Evolutionary conservation across 371 early-diverging fungal genomes (phyloP), one percentile per base, ranked within the genome.

Genomic region (Chytridiales sp.): DNA sequence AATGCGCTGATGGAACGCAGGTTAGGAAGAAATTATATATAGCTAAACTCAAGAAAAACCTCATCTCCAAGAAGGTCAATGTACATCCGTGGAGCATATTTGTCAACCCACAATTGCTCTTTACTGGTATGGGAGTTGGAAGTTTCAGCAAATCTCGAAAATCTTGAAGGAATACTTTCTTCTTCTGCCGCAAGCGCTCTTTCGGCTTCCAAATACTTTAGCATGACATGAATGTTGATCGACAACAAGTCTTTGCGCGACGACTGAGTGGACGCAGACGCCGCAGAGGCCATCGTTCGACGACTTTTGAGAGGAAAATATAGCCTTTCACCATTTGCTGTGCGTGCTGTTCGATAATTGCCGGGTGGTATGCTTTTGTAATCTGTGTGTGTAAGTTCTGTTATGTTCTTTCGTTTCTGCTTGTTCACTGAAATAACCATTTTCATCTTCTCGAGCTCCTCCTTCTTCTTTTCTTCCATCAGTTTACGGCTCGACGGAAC

Each of bases 61-160:
- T 94, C 92, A 67, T 94, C 94, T 19, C 98, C 93, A 59, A 92
- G 78, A n/a, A 98, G 75, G 68, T 96, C 95, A n/a, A 89, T 72
- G 65, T 90, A 98, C 40, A 68, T 62, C 21, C 74, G 76, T 0
- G 98, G 96, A 24, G 84, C 74, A 68, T 95, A 96, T 63, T 93
- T 94, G 67, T 98, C 93, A 1, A 90, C 92, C 97, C 96, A 98
- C 38, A 78, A 47, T 43, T 56, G 49, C 3, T 41, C 60, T 17
- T 48, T 47, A 24, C 26, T 24, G 8, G 38, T 39, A 48, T 31
- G 5, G 17, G 32, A 32, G 4, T 8, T 24, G n/a, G n/a, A n/a
- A n/a, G n/a, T n/a, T n/a, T n/a, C n/a, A n/a, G n/a, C n/a, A n/a
- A n/a, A n/a, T n/a, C n/a, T n/a, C n/a, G n/a, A n/a, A n/a, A n/a